A percentile compares a stretch with the other conserved stretches of the same genome.
These are phyloP conservation scores for Gossypium longicalyx DNA, from an alignment of 345 rosid species.

Conservation along the genomic window DNA sequence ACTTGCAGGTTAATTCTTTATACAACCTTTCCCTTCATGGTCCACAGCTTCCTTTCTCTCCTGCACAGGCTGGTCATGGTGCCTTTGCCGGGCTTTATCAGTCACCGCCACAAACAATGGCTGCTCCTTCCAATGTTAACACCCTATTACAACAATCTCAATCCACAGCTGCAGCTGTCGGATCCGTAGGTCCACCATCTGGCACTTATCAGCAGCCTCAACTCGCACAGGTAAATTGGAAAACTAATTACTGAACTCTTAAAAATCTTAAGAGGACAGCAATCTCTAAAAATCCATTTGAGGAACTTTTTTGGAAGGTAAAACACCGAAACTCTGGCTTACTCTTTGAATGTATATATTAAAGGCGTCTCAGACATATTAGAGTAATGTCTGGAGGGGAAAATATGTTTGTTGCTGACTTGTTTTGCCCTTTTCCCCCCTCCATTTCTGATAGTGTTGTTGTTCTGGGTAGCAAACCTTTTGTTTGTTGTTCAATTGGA, in stretches of 20 bases:
- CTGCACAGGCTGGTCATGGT: conserved; percentile 57
- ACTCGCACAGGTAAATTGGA: conserved; percentile 45
- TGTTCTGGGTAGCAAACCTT: conserved; percentile 21
- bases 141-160: conserved; percentile 48
- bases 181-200: conserved; percentile 35
- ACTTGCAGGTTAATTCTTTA: conserved; percentile 55
- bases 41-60: conserved; percentile 57
- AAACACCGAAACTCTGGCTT: conserved; percentile 23
- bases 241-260: conserved; percentile 35
- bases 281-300: conserved; percentile 7
- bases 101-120: conserved; percentile 43
- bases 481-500: conserved; percentile 10
- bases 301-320: background rate
- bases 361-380: conserved; percentile 21
- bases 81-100: conserved; percentile 54
- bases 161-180: conserved; percentile 33
- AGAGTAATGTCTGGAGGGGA: conserved; percentile 22
- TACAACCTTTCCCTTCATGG: conserved; percentile 59
- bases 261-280: background rate
- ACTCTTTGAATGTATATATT: conserved; percentile 46
- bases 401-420: conserved; percentile 3
- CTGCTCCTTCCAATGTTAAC: conserved; percentile 43
- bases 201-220: conserved; percentile 52
- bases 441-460: background rate
- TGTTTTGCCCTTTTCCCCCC: background rate